phyloP scores from a whole-genome alignment of 2,329 filamentous ascomycete genomes.

The Clonostachys solani region DNA sequence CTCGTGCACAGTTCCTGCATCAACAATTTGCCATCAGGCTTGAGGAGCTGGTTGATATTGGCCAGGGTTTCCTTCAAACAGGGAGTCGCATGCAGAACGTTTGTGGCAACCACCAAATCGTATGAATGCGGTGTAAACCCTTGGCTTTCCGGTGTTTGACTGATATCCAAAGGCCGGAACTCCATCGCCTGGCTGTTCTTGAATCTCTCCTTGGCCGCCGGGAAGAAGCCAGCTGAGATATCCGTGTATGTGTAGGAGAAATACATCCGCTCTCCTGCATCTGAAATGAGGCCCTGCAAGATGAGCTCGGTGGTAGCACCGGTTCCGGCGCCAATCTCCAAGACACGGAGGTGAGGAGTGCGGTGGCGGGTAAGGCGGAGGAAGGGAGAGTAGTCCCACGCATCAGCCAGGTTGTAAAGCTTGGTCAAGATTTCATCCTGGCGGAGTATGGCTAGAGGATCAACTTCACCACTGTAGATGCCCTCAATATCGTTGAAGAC shows the following conservation, averaged over 20 bases:
- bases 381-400: neutral
- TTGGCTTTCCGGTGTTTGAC: slow-evolving; percentile 16
- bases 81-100: slow-evolving; percentile 20
- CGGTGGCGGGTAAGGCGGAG: neutral
- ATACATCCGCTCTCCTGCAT: neutral
- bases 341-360: slow-evolving; percentile 12
- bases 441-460: neutral
- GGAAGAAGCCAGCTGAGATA: slow-evolving; percentile 20
- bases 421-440: neutral
- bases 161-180: slow-evolving; percentile 22
- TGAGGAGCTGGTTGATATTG: slow-evolving; percentile 14
- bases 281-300: neutral
- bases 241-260: slow-evolving; percentile 20
- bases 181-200: slow-evolving; percentile 6
- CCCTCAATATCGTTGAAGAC: neutral
- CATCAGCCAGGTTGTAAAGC: neutral
- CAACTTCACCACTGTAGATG: neutral
- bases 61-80: slow-evolving; percentile 11
- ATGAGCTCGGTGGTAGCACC: slow-evolving; percentile 20
- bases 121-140: slow-evolving; percentile 16
- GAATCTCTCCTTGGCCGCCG: slow-evolving; percentile 5
- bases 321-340: slow-evolving; percentile 21
- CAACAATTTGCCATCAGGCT: slow-evolving; percentile 11
- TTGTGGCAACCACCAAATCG: slow-evolving; percentile 21
- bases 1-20: slow-evolving; percentile 2